Base-by-base conservation (phyloP, 352 stramenopile species). In the Phytopythium sindhum region DNA sequence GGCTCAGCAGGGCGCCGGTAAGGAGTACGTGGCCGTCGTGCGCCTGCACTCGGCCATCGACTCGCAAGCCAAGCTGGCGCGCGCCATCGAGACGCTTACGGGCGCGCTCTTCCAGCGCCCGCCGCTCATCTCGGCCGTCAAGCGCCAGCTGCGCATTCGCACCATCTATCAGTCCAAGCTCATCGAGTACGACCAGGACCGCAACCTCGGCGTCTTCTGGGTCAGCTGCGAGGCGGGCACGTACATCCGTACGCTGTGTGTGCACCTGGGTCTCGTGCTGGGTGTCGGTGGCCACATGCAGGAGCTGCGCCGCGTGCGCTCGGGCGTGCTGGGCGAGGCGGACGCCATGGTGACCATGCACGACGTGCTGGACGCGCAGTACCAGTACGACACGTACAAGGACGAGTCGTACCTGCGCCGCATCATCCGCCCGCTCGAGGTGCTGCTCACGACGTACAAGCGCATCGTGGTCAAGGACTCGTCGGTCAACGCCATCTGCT, bases 401-500 rank as follows among this genome's bases (percentile, higher is more conserved):
- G 97, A 99, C 78, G 98, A 99, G 80, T 96, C 89, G 23, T 99
- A 99, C 81, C 78, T 99, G 61, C 86, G 98, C 48, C 90, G 98
- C 60, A 97, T 99, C 35, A 86, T 99, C 55, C 98, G 98, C 67
- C 98, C 98, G 17, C 83, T 99, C 8, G 98, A 99, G 75, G 81
- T 99, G 35, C 82, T 99, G 35, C 84, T 99, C 17, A 98, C 94
- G 37, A 98, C 96, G 35, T 99, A 98, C 89, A 99, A 99, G 86
- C 91, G 98, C 24, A 93, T 99, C 35, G 98, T 99, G 29, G 97
- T 99, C 19, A 99, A 99, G 88, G 98, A 99, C 85, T 98, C 84
- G 31, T 98, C 96, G 15, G 97, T 99, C 7, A 99, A 99, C 81
- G 98, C 98, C 29, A 99, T 99, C 72, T 99, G 98, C 80, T 99